These are phyloP conservation scores for Miscanthus lutarioriparius DNA, from an alignment of 176 grass and related monocot genomes.

Conservation along the genomic window DNA sequence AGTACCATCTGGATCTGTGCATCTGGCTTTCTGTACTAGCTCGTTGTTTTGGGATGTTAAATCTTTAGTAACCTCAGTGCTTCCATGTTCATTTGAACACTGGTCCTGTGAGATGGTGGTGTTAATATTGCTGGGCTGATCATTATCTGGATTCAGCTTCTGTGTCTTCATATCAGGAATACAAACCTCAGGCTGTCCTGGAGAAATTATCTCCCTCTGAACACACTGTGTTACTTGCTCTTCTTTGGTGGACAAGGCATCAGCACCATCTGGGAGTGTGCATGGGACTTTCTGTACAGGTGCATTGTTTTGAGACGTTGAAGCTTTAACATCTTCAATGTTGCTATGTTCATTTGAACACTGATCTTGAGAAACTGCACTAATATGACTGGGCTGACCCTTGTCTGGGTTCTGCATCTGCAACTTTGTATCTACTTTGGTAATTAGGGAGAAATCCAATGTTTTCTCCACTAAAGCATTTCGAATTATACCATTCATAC, in stretches of 20 bases:
- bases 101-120: conserved; percentile 1
- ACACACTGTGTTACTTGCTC: neutral
- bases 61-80: conserved; percentile 16
- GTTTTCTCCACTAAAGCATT: conserved; percentile 32
- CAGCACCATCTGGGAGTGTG: conserved; percentile 23
- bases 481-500: conserved; percentile 32
- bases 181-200: conserved; percentile 6
- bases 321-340: conserved; percentile 14
- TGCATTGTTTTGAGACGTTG: conserved; percentile 41
- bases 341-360: conserved; percentile 8
- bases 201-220: conserved; percentile 9
- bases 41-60: conserved; percentile 39
- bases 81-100: conserved; percentile 10
- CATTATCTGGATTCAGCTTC: conserved; percentile 13
- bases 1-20: conserved; percentile 14
- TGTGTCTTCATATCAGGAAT: conserved; percentile 21
- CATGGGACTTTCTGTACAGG: conserved; percentile 11
- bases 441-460: neutral
- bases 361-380: neutral
- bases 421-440: conserved; percentile 15
- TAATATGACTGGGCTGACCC: conserved; percentile 13
- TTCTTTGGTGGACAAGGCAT: conserved; percentile 22
- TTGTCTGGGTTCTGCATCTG: conserved; percentile 5
- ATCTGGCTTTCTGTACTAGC: conserved; percentile 19
- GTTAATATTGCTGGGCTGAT: conserved; percentile 1